Evolutionary conservation across 495 filamentous ascomycete genomes (phyloP).

Genomic region (Penicillium salamii): DNA sequence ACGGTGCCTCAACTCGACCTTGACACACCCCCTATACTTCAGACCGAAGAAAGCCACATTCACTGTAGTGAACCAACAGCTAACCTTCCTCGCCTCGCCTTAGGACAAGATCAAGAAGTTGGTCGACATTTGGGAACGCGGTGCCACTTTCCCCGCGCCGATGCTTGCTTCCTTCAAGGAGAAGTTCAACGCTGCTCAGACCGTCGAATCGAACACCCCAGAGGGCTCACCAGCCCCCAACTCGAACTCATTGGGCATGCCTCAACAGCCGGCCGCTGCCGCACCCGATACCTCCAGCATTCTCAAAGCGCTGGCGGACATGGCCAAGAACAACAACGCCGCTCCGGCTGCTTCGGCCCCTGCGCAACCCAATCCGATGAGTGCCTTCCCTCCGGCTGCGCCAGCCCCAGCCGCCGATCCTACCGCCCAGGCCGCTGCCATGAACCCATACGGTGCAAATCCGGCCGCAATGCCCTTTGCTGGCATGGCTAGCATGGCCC

Average conservation of each 20-base stretch:
- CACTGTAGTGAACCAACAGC: slow-evolving; percentile 22
- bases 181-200: slow-evolving; percentile 65
- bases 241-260: slow-evolving; percentile 34
- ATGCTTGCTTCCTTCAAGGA: slow-evolving; percentile 86
- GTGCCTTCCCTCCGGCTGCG: slow-evolving; percentile 53
- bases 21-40: slow-evolving; percentile 8
- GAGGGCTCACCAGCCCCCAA: slow-evolving; percentile 71
- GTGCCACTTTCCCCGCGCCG: slow-evolving; percentile 78
- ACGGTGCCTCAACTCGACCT: slow-evolving; percentile 8
- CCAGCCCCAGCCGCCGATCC: slow-evolving; percentile 46
- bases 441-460: slow-evolving; percentile 58
- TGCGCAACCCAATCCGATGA: slow-evolving; percentile 51
- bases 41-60: slow-evolving; percentile 28
- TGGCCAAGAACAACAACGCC: slow-evolving; percentile 75
- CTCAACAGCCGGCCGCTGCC: slow-evolving; percentile 40
- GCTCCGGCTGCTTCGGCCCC: slow-evolving; percentile 53
- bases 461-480: slow-evolving; percentile 49
- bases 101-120: slow-evolving; percentile 98
- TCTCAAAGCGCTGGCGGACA: slow-evolving; percentile 78
- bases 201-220: slow-evolving; percentile 74
- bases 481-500: slow-evolving; percentile 37
- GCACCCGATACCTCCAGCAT: slow-evolving; percentile 69
- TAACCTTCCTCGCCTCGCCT: slow-evolving; percentile 45
- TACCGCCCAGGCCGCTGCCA: slow-evolving; percentile 42
- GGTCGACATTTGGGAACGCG: slow-evolving; percentile 97